Evolutionary conservation across 805 yeast genomes (phyloP), one percentile per base, ranked within the genome.

Genomic region (Candida fluviatilis): DNA sequence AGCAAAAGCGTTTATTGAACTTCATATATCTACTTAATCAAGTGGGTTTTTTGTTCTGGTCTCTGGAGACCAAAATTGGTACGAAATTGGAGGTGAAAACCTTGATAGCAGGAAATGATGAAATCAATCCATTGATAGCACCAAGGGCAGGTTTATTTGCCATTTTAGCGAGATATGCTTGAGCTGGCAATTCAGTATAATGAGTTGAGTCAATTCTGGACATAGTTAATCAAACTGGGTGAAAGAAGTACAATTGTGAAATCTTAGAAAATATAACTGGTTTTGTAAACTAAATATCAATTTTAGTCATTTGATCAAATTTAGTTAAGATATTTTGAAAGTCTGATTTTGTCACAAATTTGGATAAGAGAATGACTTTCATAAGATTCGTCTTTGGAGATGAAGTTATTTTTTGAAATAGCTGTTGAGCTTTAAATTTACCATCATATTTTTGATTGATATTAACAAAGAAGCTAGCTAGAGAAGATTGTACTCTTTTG

Each of bases 81-180:
- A 79, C 72, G 23, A 80, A 79, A 55, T 78, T 78, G 10, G 83
- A 75, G 3, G 78, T 72, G 55, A 79, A 76, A 33, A 77, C 62
- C 53, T 77, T 76, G 40, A 71, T 69, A 21, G 74, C 69, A 14
- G 84, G 83, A 50, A 75, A 73, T 11, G 83, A 76, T 12, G 80
- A 78, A 31, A 75, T 52, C 45, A 78, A 58, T 3, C 83, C 83
- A 37, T 76, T 75, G 35, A 77, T 45, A 5, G 83, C 82, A 11
- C 80, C 75, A 35, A 78, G 55, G 3, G 80, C 82, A 5, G 82
- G 81, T 41, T 60, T 64, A 25, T 71, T 62, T 39, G 78, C 66
- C 43, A 75, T 54, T 45, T 62, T 71, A 33, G 80, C 79, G 40
- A 79, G 73, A 60, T 64, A 69, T n/a, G 65, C 64, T 52, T 72